These are phyloP conservation scores for Talaromyces liani DNA, from an alignment of 495 filamentous ascomycete species.

Conservation along the genomic window DNA sequence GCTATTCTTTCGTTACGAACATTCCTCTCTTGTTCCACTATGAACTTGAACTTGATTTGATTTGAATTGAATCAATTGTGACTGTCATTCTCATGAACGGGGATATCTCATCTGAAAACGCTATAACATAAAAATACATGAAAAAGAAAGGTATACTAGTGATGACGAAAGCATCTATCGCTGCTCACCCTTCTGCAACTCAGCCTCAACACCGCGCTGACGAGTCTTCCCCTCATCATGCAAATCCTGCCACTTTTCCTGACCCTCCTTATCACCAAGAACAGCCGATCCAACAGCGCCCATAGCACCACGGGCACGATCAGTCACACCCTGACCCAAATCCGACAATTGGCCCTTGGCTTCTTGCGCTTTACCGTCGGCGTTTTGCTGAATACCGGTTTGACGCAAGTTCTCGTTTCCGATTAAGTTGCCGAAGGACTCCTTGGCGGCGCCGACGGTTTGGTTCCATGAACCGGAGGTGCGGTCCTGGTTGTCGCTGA, in stretches of 20 bases:
- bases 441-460: slow-evolving; percentile 78
- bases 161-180: not conserved
- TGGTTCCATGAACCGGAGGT: slow-evolving; percentile 73
- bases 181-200: slow-evolving; percentile 63
- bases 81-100: slow-evolving; percentile 1
- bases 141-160: not conserved
- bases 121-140: not conserved
- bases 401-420: slow-evolving; percentile 70
- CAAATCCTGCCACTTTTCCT: slow-evolving; percentile 53
- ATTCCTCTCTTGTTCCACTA: not conserved
- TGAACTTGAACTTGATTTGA: not conserved
- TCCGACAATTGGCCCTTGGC: slow-evolving; percentile 79
- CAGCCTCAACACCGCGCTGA: slow-evolving; percentile 77
- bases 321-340: slow-evolving; percentile 57
- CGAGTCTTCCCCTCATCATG: slow-evolving; percentile 83
- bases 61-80: not conserved
- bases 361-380: slow-evolving; percentile 71
- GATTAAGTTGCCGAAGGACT: slow-evolving; percentile 64
- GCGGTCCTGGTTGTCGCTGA: slow-evolving; percentile 67
- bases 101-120: slow-evolving; percentile 8
- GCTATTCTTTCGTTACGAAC: not conserved
- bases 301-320: slow-evolving; percentile 66
- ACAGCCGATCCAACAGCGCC: slow-evolving; percentile 62
- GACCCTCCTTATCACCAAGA: slow-evolving; percentile 58
- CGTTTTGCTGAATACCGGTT: slow-evolving; percentile 70